Conservation (phyloP, 306 rosid species). For the Potentilla sterilis region DNA sequence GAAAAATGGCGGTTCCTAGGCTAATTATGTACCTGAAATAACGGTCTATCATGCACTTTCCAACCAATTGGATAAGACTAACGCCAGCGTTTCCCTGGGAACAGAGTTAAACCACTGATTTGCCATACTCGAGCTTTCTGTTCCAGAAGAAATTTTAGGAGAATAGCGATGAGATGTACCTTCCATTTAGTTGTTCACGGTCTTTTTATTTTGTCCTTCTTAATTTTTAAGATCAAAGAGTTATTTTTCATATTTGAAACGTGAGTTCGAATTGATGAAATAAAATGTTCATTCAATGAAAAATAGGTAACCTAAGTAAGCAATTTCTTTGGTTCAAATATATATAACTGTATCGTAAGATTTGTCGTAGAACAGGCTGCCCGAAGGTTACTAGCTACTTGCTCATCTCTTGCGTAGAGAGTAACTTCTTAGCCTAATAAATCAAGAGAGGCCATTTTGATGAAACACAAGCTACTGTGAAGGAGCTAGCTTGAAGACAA, state of each 20-base stretch:
- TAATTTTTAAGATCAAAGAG: background rate
- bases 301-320: background rate
- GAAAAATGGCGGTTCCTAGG: constrained; percentile 24
- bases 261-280: background rate
- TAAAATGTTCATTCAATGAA: background rate
- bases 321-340: background rate
- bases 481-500: constrained; percentile 42
- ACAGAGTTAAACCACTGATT: background rate
- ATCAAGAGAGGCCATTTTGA: background rate
- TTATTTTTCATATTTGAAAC: background rate
- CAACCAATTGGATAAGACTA: constrained; percentile 25
- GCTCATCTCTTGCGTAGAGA: background rate
- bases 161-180: background rate
- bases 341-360: background rate
- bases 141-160: background rate
- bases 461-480: background rate
- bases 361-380: background rate
- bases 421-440: background rate
- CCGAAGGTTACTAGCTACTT: background rate
- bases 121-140: background rate
- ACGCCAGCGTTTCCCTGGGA: background rate
- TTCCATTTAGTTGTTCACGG: background rate
- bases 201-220: background rate
- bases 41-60: constrained; percentile 56
- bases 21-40: constrained; percentile 50